Evolutionary conservation across 371 early-diverging fungal species (phyloP).

Genomic region (Mucor racemosus): DNA sequence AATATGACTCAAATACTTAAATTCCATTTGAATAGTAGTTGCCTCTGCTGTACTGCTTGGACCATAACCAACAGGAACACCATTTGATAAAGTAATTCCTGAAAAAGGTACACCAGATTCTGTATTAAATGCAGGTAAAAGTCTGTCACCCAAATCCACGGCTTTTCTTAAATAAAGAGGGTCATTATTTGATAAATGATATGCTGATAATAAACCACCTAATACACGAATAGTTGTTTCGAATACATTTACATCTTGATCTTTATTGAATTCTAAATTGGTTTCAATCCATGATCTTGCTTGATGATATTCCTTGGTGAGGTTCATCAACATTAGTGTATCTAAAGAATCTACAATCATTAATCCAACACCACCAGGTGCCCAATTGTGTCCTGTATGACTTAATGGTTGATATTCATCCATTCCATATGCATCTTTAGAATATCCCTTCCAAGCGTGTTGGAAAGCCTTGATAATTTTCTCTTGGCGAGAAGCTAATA

Average conservation of each 20-base stretch:
- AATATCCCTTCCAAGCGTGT: slow-evolving; percentile 84
- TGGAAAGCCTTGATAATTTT: slow-evolving; percentile 60
- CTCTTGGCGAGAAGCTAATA: slow-evolving; percentile 46
- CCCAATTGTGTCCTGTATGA: slow-evolving; percentile 57
- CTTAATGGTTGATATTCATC: slow-evolving; percentile 86
- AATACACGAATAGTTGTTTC: slow-evolving; percentile 94
- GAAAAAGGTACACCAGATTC: slow-evolving; percentile 80
- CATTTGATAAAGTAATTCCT: slow-evolving; percentile 64
- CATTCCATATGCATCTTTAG: slow-evolving; percentile 75
- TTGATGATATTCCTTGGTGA: slow-evolving; percentile 71
- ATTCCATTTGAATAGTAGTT: slow-evolving; percentile 88
- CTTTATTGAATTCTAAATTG: slow-evolving; percentile 66
- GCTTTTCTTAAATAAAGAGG: slow-evolving; percentile 73
- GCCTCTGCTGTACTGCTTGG: slow-evolving; percentile 83
- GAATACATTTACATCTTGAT: slow-evolving; percentile 84
- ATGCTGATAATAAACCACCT: slow-evolving; percentile 87
- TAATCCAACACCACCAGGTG: slow-evolving; percentile 68
- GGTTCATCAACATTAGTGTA: slow-evolving; percentile 82
- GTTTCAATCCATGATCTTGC: slow-evolving; percentile 71
- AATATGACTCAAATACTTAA: slow-evolving; percentile 80
- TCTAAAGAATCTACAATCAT: slow-evolving; percentile 88
- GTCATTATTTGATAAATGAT: slow-evolving; percentile 76
- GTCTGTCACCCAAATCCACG: slow-evolving; percentile 74
- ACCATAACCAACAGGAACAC: slow-evolving; percentile 39
- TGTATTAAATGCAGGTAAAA: slow-evolving; percentile 80